These are phyloP conservation scores for Colletotrichum siamense DNA, from an alignment of 2,329 filamentous ascomycete genomes.

Conservation along the genomic window DNA sequence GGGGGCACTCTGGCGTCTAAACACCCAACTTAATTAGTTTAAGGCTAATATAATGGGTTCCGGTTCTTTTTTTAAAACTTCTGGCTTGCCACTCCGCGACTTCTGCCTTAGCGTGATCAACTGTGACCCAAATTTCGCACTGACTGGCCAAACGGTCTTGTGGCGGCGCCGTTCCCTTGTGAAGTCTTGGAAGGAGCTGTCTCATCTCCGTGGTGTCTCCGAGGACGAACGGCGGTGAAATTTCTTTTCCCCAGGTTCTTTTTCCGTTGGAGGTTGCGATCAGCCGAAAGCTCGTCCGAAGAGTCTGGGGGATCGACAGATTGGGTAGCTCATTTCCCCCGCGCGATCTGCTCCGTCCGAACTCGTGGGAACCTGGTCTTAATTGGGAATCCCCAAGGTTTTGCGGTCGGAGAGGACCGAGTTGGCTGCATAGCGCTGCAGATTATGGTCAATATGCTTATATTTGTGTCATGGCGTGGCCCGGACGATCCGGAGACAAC, in stretches of 20 bases:
- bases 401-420: not conserved
- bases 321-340: not conserved
- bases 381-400: not conserved
- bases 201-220: not conserved
- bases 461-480: not conserved
- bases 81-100: not conserved
- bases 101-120: not conserved
- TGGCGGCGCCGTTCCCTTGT: not conserved
- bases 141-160: not conserved
- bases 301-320: not conserved
- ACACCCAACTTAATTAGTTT: constrained; percentile 17
- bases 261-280: not conserved
- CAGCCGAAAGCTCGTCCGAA: not conserved
- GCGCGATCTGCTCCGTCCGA: not conserved
- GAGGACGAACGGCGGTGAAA: not conserved
- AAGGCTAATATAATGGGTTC: constrained; percentile 23
- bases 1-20: not conserved
- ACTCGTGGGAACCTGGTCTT: not conserved
- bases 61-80: not conserved
- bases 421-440: not conserved
- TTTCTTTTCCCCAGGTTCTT: not conserved
- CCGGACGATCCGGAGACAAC: not conserved
- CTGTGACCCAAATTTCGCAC: not conserved
- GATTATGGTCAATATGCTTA: not conserved
- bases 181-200: not conserved